These are phyloP conservation scores for Apium graveolens DNA, from an alignment of 129 eudicot species.

Conservation along the genomic window DNA sequence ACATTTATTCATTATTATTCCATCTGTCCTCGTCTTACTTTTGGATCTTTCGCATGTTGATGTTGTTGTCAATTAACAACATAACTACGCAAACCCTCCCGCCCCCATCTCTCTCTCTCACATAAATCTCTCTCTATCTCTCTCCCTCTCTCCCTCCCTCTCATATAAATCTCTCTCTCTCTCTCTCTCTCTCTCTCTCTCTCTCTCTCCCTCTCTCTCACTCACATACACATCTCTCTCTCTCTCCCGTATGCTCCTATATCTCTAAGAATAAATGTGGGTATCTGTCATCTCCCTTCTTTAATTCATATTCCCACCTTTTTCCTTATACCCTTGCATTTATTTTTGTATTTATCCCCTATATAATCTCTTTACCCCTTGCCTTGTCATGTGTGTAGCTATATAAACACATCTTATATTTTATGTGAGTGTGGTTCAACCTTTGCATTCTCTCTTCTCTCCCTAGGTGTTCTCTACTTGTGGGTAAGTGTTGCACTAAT, in stretches of 20 bases:
- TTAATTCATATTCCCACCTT: background rate
- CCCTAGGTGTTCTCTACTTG: background rate
- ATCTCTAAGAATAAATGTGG: background rate
- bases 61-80: background rate
- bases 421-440: background rate
- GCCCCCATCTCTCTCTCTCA: no score
- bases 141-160: no score
- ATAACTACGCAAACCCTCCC: background rate
- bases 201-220: no score
- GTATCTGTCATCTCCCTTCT: background rate
- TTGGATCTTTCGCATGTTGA: background rate
- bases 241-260: background rate
- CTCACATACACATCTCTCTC: background rate
- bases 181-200: background rate
- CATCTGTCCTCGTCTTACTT: background rate
- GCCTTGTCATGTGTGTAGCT: background rate
- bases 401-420: background rate
- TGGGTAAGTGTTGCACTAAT: background rate
- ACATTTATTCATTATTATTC: background rate
- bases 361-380: background rate
- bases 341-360: background rate
- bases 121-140: no score
- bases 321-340: background rate
- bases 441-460: background rate
- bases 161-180: no score